Evolutionary conservation across 768 basidiomycete genomes (phyloP), one percentile per base, ranked within the genome.

Genomic region (Podaxis mareebaensis): DNA sequence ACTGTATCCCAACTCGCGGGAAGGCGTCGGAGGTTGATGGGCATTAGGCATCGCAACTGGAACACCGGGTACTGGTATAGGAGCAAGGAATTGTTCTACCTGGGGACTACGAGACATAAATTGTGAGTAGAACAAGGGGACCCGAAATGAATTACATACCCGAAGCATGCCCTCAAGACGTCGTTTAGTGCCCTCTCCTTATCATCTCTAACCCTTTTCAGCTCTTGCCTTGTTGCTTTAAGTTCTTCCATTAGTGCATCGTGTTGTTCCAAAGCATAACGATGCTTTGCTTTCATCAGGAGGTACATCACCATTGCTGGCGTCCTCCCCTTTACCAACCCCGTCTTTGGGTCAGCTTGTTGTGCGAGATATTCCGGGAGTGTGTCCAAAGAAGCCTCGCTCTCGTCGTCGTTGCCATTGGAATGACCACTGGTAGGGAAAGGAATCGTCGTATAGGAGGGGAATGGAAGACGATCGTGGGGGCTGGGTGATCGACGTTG

Each of bases 201-300:
- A 60, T 81, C 80, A 56, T 85, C 75, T 62, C 78, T 80, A 73
- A 86, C 84, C 60, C 74, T 77, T 66, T 79, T 78, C 58, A 80
- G 71, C 66, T 92, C 87, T 3, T 75, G 73, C 63, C 82, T 81
- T 7, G 83, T 73, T 15, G 79, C 75, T 39, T 84, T 81, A 65
- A 93, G 75, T 72, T 95, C 90, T 66, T 87, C 84, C 33, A 83
- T 75, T 42, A 95, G 76, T 36, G 78, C 76, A 36, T 85, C 85
- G 65, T 92, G 87, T 69, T 91, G 86, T 62, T 89, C 83, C 33
- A 88, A 65, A 13, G 85, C 87, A 70, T 88, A 90, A 55, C 78
- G 78, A 72, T 89, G 82, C 70, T 93, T 94, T 5, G 95, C 93
- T 70, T 95, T 92, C 80, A 84, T 81, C 64, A 76, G 81, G 66